Evolutionary conservation across 148 eudicot species (phyloP), one percentile per base, ranked within the genome.

Genomic region (Cornus controversa): DNA sequence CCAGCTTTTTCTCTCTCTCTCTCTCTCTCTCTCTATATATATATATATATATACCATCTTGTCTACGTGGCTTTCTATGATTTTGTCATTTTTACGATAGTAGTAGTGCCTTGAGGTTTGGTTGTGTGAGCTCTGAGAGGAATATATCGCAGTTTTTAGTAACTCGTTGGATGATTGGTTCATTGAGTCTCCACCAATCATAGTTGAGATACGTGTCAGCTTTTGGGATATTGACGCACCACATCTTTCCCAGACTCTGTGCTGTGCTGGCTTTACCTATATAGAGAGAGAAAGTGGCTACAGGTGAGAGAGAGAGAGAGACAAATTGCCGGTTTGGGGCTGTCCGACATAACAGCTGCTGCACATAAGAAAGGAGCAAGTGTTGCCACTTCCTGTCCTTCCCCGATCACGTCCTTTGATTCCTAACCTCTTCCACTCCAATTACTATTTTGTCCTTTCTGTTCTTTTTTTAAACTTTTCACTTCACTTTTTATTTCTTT

Each of bases 301-400:
- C n/a, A 31, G 34, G 34, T 31, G 27, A 62, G 76, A 34, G 53
- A n/a, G 76, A 31, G 50, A 18, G n/a, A 10, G 3, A 13, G 65
- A 57, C 14, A 10, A 27, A 53, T 57, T 22, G 36, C 68, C 68
- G 68, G 36, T 66, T 66, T 66, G 68, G 22, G 34, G 36, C 36
- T 66, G 36, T 66, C 36, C 68, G 24, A 67, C 70, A 67, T 67
- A 67, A 67, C 70, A 67, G 23, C 45, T 67, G 18, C 70, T 67
- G 70, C 70, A 67, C 23, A 40, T 40, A 67, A 11, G 70, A 28
- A 67, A 29, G 70, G 27, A 15, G 45, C 70, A 29, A 67, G 70
- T 31, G 40, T 29, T 67, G 4, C 45, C 42, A 29, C 45, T 29
- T 18, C 70, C 24, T 5, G 45, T 20, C 70, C 70, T 34, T 31